These are phyloP conservation scores for Collybia sp. DNA, from an alignment of 768 basidiomycete species.

Conservation along the genomic window DNA sequence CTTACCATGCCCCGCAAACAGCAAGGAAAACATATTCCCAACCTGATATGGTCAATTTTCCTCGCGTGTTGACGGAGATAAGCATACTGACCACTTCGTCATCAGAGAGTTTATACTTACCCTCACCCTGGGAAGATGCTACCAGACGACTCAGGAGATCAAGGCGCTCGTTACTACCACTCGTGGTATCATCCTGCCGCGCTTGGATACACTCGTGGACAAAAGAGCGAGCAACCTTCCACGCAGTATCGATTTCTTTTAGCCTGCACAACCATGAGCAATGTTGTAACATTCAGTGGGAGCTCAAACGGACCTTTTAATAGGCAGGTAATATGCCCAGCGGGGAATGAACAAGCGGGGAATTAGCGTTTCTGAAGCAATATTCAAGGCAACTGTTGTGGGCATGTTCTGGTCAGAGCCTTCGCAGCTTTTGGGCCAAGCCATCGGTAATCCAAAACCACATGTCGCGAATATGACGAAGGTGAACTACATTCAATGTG, in stretches of 20 bases:
- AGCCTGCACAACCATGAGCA: no score
- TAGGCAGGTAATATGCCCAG: conserved; percentile 14
- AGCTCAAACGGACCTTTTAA: conserved; percentile 10
- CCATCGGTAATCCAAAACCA: neutral
- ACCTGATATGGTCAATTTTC: neutral
- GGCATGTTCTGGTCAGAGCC: neutral
- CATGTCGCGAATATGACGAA: neutral
- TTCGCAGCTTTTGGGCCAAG: neutral
- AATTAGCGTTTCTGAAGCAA: conserved; percentile 7
- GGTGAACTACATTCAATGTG: neutral
- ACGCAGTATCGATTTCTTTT: no score
- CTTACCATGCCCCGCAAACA: neutral
- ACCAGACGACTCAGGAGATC: no score
- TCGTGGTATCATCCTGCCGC: no score
- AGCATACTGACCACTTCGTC: conserved; percentile 10
- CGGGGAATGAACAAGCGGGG: conserved; percentile 7
- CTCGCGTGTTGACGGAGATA: neutral
- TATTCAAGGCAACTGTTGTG: conserved; percentile 3
- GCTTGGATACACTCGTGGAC: no score
- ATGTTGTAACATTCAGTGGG: neutral
- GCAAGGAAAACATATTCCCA: neutral
- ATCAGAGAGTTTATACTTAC: conserved; percentile 1
- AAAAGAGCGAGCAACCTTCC: no score
- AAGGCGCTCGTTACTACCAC: no score
- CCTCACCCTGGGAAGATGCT: no score